Evolutionary conservation across 345 rosid genomes (phyloP).

Genomic region (Eucalyptus microcorys): DNA sequence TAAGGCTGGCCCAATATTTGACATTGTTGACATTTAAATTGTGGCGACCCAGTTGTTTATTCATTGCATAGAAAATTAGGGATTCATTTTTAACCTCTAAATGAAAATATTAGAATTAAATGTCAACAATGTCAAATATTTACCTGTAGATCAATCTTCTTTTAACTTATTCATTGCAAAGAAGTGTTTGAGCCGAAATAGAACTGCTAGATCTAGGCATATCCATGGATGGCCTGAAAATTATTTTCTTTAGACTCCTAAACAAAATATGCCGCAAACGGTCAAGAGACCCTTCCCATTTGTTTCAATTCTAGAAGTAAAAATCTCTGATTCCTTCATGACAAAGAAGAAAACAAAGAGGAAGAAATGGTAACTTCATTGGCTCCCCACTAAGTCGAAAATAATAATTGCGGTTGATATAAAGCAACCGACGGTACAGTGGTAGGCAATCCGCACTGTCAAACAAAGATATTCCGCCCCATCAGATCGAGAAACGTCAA

Average conservation of each 20-base stretch:
- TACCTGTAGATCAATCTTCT: background rate
- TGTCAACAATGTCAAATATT: too few species aligned
- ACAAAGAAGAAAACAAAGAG: background rate
- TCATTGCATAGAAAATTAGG: too few species aligned
- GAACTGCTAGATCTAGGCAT: background rate
- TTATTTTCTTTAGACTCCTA: too few species aligned
- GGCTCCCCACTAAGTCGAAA: background rate
- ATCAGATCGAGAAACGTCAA: background rate
- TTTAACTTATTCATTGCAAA: background rate
- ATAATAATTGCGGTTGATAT: background rate
- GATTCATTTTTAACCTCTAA: too few species aligned
- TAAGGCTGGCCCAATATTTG: too few species aligned
- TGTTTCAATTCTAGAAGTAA: background rate
- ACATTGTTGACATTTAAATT: too few species aligned
- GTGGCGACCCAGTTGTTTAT: too few species aligned
- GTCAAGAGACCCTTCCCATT: background rate
- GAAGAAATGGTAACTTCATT: background rate
- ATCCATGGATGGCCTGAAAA: background rate
- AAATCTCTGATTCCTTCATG: background rate
- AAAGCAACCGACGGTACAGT: background rate
- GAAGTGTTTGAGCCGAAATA: background rate
- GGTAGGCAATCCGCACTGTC: background rate
- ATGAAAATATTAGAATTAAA: too few species aligned
- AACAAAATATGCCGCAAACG: background rate
- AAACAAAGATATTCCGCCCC: background rate